phyloP scores from a whole-genome alignment of 345 rosid species.

The Brassica rapa region DNA sequence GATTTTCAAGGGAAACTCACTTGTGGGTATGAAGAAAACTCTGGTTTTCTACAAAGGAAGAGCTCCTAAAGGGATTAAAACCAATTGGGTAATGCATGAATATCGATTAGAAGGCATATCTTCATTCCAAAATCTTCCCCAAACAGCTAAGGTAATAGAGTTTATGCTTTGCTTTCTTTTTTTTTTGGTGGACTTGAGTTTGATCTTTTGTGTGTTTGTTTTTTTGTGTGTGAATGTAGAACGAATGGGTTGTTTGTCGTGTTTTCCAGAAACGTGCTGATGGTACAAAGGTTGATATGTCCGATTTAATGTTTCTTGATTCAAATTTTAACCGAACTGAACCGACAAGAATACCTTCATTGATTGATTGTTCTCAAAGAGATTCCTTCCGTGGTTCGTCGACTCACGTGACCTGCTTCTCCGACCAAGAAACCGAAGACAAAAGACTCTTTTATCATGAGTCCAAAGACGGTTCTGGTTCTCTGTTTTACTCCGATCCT shows the following conservation, averaged over 20 bases:
- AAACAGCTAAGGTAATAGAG: constrained; percentile 52
- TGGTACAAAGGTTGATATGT: constrained; percentile 54
- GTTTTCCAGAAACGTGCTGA: constrained; percentile 59
- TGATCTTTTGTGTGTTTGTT: not conserved
- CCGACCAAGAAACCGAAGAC: constrained; percentile 51
- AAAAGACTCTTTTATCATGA: constrained; percentile 42
- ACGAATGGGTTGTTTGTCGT: constrained; percentile 81
- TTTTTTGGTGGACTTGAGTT: not conserved
- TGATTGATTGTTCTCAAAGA: constrained; percentile 58
- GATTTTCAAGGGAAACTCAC: constrained; percentile 50
- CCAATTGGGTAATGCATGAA: constrained; percentile 90
- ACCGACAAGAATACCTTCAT: constrained; percentile 53
- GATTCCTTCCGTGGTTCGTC: constrained; percentile 31
- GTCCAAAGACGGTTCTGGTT: constrained; percentile 40
- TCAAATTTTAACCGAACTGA: constrained; percentile 34
- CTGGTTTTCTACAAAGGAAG: constrained; percentile 80
- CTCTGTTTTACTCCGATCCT: constrained; percentile 50
- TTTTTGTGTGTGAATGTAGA: constrained; percentile 47
- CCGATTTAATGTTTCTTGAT: constrained; percentile 44
- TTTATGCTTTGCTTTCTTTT: not conserved
- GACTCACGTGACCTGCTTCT: constrained; percentile 89
- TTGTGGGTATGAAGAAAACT: constrained; percentile 94
- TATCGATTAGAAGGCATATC: constrained; percentile 73
- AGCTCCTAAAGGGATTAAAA: constrained; percentile 78
- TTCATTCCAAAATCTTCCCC: constrained; percentile 56